Evolutionary conservation across 805 yeast species (phyloP), one percentile per base, ranked within the genome.

Genomic region (Metschnikowia corniflorae): DNA sequence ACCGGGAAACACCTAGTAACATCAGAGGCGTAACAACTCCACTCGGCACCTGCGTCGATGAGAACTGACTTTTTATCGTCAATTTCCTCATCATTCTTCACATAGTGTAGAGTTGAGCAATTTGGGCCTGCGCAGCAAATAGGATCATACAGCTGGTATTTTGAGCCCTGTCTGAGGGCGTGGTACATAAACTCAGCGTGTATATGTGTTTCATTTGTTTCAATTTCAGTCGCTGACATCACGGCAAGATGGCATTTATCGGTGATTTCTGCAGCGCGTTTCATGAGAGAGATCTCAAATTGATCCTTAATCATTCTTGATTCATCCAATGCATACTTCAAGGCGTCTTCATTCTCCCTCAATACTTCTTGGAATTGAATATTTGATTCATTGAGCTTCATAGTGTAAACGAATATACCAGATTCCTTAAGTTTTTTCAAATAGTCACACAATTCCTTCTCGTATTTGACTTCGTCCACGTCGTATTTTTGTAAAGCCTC

Each of bases 11-110:
- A 85, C 57, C 98, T 76, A 12, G 98, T 93, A 28, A 93, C 96
- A 58, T 91, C 98, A 29, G 87, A 72, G 2, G 96, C 89, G 60
- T 91, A 91, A 58, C 86, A 80, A 46, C 77, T 76, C 96, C 97
- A 91, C 62, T 91, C 97, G 2, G 96, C 95, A 38, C 98, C 98
- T 7, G 97, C 97, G 65, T 91, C 98, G 36, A 91, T 81, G 43
- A 91, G 72, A 9, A 91, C 73, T 5, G 89, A 73, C 31, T 75
- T 77, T 52, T 78, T 80, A 14, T 73, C 74, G 34, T 77, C 82
- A 12, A 60, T 51, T 4, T 60, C 67, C 16, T 58, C 68, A 51
- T 88, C 93, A 54, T 91, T 91, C 53, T 80, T 81, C 14, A 85
- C 80, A 55, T 89, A 91, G 59, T 91, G 98, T 42, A 91, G 71